These are phyloP conservation scores for Cercospora beticola DNA, from an alignment of 2,329 filamentous ascomycete species.

Conservation along the genomic window DNA sequence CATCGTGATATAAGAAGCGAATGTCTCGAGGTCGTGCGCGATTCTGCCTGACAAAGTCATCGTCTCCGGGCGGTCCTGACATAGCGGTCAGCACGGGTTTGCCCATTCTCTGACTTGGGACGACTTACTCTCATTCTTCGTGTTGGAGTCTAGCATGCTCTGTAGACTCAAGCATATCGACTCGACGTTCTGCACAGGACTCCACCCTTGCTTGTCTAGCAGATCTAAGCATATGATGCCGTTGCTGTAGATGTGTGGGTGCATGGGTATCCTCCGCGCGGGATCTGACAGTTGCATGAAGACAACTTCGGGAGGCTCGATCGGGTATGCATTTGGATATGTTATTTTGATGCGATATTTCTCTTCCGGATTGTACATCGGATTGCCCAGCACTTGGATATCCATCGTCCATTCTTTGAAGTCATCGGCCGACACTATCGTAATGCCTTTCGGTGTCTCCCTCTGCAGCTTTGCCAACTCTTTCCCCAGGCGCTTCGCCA, in stretches of 20 bases:
- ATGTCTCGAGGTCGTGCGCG: conserved; percentile 81
- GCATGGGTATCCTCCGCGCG: conserved; percentile 73
- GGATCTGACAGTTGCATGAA: conserved; percentile 64
- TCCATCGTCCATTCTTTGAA: conserved; percentile 91
- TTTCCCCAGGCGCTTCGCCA: conserved; percentile 47
- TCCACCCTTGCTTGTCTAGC: conserved; percentile 85
- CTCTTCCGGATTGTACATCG: conserved; percentile 72
- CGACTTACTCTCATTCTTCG: conserved; percentile 72
- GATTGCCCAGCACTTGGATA: conserved; percentile 90
- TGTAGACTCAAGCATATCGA: conserved; percentile 96
- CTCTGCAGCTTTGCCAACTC: conserved; percentile 60
- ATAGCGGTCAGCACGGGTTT: neutral
- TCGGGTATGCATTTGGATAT: conserved; percentile 83
- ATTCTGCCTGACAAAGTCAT: conserved; percentile 82
- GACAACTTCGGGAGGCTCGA: conserved; percentile 92
- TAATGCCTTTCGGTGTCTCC: conserved; percentile 66
- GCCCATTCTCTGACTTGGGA: neutral
- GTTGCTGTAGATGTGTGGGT: conserved; percentile 97
- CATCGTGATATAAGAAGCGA: conserved; percentile 91
- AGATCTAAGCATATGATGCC: conserved; percentile 98
- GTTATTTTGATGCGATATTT: conserved; percentile 83
- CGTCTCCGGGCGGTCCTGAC: conserved; percentile 72
- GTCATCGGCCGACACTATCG: conserved; percentile 75
- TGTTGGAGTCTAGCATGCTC: conserved; percentile 96
- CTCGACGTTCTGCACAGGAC: conserved; percentile 94